These are phyloP conservation scores for Plantago ovata DNA, from an alignment of 257 asterid species.

Conservation along the genomic window DNA sequence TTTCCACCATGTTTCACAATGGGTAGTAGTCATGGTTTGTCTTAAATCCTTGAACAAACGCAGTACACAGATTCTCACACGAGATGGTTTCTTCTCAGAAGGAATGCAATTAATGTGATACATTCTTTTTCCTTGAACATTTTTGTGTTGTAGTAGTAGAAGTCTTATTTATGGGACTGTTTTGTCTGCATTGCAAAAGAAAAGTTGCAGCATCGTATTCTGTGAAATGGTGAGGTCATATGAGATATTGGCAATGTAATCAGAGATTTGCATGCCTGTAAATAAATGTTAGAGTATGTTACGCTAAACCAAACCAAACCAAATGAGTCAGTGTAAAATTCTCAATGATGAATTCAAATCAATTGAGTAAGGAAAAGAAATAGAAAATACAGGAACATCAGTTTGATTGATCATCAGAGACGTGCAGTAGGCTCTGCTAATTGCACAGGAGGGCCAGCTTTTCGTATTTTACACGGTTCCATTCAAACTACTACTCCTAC, in stretches of 20 bases:
- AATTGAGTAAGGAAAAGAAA: too few species aligned
- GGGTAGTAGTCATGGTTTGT: too few species aligned
- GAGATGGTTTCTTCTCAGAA: too few species aligned
- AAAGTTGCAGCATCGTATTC: slow-evolving; percentile 12
- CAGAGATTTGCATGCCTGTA: background rate
- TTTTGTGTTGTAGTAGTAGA: background rate
- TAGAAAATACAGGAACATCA: too few species aligned
- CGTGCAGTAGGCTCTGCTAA: background rate
- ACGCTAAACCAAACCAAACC: background rate
- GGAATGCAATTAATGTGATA: background rate
- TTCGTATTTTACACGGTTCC: slow-evolving; percentile 10
- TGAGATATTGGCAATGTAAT: background rate
- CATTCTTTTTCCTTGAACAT: background rate
- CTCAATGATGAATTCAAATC: too few species aligned
- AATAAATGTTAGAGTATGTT: background rate
- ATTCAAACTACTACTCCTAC: too few species aligned
- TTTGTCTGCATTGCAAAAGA: slow-evolving; percentile 4
- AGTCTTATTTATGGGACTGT: background rate
- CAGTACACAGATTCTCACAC: too few species aligned
- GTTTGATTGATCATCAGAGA: too few species aligned
- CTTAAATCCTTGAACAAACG: too few species aligned
- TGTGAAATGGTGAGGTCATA: slow-evolving; percentile 1
- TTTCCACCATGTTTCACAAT: too few species aligned
- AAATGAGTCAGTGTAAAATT: too few species aligned
- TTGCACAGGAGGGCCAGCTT: background rate